A percentile compares a stretch with the other conserved stretches of the same genome.
phyloP scores from a whole-genome alignment of 768 basidiomycete species.

The Tephrocybe sp. region DNA sequence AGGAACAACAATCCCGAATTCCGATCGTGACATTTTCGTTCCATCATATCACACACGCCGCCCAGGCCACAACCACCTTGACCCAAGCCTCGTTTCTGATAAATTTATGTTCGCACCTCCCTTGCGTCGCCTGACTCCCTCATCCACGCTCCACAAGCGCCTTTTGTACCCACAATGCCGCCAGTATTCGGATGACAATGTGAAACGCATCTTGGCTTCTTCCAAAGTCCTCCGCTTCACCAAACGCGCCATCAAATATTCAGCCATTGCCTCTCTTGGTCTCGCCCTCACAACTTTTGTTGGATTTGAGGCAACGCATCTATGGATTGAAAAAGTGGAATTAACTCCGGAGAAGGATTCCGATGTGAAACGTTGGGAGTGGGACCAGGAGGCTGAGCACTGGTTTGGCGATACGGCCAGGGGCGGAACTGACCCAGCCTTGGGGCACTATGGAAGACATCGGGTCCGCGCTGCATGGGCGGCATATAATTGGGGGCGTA shows the following conservation, averaged over 20 bases:
- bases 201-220: constrained; percentile 20
- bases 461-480: constrained; percentile 71
- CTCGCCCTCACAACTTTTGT: constrained; percentile 43
- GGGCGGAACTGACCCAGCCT: constrained; percentile 72
- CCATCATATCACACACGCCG: too few species aligned
- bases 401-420: constrained; percentile 54
- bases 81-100: not conserved
- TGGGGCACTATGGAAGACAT: constrained; percentile 61
- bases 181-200: constrained; percentile 23
- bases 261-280: constrained; percentile 41
- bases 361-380: constrained; percentile 60
- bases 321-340: constrained; percentile 62
- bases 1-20: not conserved
- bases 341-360: constrained; percentile 46
- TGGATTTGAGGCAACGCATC: constrained; percentile 55
- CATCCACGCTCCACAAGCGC: constrained; percentile 7
- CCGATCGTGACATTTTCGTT: not conserved
- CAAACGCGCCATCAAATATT: constrained; percentile 47
- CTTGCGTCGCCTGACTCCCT: constrained; percentile 3
- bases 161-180: constrained; percentile 15
- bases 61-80: too few species aligned
- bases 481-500: constrained; percentile 61
- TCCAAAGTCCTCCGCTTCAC: constrained; percentile 37
- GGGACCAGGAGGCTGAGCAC: constrained; percentile 58
- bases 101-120: constrained; percentile 14